Conservation (phyloP, 2,329 filamentous ascomycete species). For the Ceratocystis huliohia region DNA sequence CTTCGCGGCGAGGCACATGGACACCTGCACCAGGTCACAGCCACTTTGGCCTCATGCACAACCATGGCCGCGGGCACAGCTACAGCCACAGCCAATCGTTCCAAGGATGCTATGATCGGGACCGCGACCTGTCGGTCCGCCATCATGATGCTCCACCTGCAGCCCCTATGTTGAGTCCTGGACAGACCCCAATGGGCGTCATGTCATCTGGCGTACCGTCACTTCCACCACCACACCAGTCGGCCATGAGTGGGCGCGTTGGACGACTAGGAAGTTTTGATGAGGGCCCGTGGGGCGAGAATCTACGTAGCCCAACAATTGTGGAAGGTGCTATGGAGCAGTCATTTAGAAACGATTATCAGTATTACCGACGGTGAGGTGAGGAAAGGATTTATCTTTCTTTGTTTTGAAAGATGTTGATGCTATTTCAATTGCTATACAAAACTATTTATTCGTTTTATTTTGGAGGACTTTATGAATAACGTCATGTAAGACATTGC, state of each 20-base stretch:
- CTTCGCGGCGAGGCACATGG: constrained; percentile 12
- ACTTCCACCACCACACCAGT: not conserved
- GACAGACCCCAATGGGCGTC: not conserved
- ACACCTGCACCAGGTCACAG: constrained; percentile 12
- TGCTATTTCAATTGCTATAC: not conserved
- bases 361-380: constrained; percentile 1
- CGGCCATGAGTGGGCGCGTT: not conserved
- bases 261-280: not conserved
- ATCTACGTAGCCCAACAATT: constrained; percentile 9
- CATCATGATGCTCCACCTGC: constrained; percentile 7
- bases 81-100: constrained; percentile 14
- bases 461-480: not conserved
- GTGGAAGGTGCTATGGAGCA: not conserved
- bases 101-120: constrained; percentile 8
- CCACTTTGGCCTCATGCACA: constrained; percentile 7
- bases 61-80: not conserved
- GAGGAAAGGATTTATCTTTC: not conserved
- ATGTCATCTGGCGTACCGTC: not conserved
- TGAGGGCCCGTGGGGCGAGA: not conserved
- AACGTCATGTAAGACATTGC: not conserved
- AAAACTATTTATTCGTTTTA: not conserved
- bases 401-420: not conserved
- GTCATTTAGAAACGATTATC: not conserved
- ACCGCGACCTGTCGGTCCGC: not conserved
- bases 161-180: constrained; percentile 11